phyloP scores from a whole-genome alignment of 2,329 filamentous ascomycete genomes.

The Fusarium clavum region DNA sequence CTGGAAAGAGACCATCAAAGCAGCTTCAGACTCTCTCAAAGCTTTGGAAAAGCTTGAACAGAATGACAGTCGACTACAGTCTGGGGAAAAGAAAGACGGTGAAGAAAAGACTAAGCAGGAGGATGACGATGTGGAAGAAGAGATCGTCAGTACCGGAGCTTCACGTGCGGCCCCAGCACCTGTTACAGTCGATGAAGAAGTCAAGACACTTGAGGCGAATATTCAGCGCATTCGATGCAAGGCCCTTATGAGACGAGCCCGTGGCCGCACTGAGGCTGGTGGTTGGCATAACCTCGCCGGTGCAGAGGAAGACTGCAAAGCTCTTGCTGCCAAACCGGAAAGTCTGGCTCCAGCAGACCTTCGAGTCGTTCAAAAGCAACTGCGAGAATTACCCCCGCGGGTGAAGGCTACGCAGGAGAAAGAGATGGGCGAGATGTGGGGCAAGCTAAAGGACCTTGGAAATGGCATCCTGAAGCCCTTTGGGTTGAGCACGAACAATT shows the following conservation, averaged over 20 bases:
- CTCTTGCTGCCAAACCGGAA: constrained; percentile 65
- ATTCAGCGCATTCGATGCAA: constrained; percentile 84
- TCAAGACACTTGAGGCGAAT: constrained; percentile 61
- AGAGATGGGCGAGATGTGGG: constrained; percentile 98
- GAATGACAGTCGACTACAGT: constrained; percentile 49
- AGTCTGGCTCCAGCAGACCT: constrained; percentile 72
- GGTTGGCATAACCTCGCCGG: constrained; percentile 85
- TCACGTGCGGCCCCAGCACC: constrained; percentile 59
- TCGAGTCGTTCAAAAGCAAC: constrained; percentile 74
- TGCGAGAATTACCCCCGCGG: constrained; percentile 72
- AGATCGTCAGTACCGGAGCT: constrained; percentile 71
- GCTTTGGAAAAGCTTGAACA: constrained; percentile 72
- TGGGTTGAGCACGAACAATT: constrained; percentile 92
- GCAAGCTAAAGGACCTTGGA: constrained; percentile 90
- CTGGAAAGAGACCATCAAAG: constrained; percentile 84
- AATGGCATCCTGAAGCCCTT: constrained; percentile 94
- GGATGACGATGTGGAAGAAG: constrained; percentile 63
- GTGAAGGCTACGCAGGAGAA: constrained; percentile 83
- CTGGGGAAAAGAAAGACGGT: constrained; percentile 55
- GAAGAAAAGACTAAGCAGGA: constrained; percentile 53
- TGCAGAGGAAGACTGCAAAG: constrained; percentile 83
- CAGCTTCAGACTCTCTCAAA: constrained; percentile 79
- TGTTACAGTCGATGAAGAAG: constrained; percentile 26
- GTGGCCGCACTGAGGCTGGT: constrained; percentile 75
- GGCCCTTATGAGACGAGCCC: constrained; percentile 81